phyloP scores from a whole-genome alignment of 2,329 filamentous ascomycete species.

The Escovopsis sp. region DNA sequence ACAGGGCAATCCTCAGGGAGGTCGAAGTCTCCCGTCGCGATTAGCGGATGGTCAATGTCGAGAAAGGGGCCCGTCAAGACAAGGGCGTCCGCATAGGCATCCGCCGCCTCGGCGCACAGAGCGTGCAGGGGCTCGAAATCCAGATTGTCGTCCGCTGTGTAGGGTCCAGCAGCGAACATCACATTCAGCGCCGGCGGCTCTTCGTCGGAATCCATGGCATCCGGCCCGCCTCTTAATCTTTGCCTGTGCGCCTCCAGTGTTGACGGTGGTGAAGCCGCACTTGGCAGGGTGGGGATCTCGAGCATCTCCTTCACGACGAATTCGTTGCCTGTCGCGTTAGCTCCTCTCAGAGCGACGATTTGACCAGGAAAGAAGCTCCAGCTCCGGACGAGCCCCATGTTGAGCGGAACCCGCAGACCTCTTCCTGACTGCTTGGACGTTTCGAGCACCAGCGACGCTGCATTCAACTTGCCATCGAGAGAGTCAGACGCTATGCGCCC shows the following conservation, averaged over 20 bases:
- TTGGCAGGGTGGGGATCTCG: conserved; percentile 56
- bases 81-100: conserved; percentile 60
- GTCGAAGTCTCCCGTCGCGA: conserved; percentile 68
- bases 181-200: conserved; percentile 54
- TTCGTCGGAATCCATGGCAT: conserved; percentile 39
- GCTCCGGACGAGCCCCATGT: conserved; percentile 48
- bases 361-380: conserved; percentile 92
- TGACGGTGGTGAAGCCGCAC: conserved; percentile 52
- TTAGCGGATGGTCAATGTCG: conserved; percentile 76
- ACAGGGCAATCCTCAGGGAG: conserved; percentile 50
- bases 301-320: conserved; percentile 71
- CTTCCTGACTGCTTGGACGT: conserved; percentile 72
- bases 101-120: conserved; percentile 62
- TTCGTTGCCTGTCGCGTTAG: conserved; percentile 70
- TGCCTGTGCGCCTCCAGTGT: conserved; percentile 54
- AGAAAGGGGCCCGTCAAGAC: conserved; percentile 79
- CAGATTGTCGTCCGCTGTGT: conserved; percentile 82
- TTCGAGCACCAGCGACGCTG: conserved; percentile 74
- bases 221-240: conserved; percentile 48
- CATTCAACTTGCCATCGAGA: conserved; percentile 71
- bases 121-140: conserved; percentile 77
- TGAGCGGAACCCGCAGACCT: conserved; percentile 66
- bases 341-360: conserved; percentile 74
- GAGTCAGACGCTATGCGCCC: conserved; percentile 84
- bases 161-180: conserved; percentile 71